Evolutionary conservation across 2,329 filamentous ascomycete species (phyloP).

Genomic region (Zymoseptoria brevis): DNA sequence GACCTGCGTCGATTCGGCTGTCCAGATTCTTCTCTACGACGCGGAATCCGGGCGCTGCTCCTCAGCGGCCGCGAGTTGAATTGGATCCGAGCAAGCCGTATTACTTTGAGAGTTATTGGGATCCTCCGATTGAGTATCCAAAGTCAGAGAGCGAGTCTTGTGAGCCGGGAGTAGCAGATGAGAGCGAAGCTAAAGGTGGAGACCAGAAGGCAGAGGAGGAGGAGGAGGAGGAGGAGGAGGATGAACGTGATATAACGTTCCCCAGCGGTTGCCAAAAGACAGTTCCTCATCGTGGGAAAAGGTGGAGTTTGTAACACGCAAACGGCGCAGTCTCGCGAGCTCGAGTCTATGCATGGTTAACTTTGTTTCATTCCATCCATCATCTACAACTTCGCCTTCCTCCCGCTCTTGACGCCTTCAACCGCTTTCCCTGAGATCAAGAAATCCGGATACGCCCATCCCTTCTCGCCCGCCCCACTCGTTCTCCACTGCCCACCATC

Average conservation of each 20-base stretch:
- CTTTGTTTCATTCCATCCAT: neutral
- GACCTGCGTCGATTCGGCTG: neutral
- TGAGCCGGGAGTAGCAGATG: neutral
- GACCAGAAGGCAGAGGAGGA: neutral
- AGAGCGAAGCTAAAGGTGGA: neutral
- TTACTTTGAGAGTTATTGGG: neutral
- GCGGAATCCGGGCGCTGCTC: neutral
- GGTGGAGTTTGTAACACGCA: neutral
- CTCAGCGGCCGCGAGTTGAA: neutral
- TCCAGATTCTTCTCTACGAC: neutral
- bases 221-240: neutral
- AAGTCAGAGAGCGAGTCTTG: neutral
- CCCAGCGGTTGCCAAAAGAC: neutral
- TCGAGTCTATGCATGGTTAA: neutral
- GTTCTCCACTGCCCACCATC: conserved; percentile 48
- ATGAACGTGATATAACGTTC: neutral
- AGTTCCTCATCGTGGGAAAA: neutral
- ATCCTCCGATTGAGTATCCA: neutral
- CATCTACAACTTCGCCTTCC: conserved; percentile 45
- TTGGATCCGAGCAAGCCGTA: neutral
- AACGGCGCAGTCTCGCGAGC: too few species aligned
- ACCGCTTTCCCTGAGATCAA: conserved; percentile 47
- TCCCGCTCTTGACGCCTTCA: conserved; percentile 51
- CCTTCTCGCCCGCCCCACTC: conserved; percentile 28
- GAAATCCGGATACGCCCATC: conserved; percentile 51